Evolutionary conservation across 495 filamentous ascomycete genomes (phyloP).

Genomic region (Tuber indicum): DNA sequence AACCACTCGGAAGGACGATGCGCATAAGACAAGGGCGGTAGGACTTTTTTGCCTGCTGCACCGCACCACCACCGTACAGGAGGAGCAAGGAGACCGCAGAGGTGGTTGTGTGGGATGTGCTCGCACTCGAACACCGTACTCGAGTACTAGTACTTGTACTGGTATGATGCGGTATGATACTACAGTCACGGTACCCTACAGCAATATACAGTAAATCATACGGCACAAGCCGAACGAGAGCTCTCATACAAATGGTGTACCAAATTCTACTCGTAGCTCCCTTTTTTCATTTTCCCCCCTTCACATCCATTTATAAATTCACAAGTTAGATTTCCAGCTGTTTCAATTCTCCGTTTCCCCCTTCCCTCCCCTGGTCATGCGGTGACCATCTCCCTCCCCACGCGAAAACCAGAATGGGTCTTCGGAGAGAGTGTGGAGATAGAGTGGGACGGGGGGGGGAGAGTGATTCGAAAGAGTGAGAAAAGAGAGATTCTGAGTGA

Average conservation of each 20-base stretch:
- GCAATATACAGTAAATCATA: background rate
- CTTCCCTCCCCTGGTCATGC: background rate
- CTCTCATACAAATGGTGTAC: background rate
- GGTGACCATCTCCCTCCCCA: background rate
- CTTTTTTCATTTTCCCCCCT: background rate
- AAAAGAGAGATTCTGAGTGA: too few relatives aligned
- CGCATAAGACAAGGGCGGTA: background rate
- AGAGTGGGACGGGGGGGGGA: background rate
- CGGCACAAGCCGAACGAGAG: background rate
- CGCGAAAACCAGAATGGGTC: background rate
- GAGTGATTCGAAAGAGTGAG: background rate
- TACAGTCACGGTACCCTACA: background rate
- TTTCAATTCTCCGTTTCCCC: background rate
- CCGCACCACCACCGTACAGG: background rate
- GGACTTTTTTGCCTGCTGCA: background rate
- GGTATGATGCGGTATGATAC: background rate
- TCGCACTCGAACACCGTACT: too few relatives aligned
- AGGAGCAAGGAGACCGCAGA: background rate
- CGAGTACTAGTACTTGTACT: too few relatives aligned
- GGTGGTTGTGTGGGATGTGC: background rate
- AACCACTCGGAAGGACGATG: slow-evolving; percentile 4
- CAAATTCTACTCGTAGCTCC: background rate
- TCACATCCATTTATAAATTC: background rate
- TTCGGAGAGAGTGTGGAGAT: background rate
- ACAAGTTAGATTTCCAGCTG: background rate